A percentile compares a stretch with the other conserved stretches of the same genome.
These are phyloP conservation scores for Gossypium lobatum DNA, from an alignment of 441 rosid species.

Conservation along the genomic window DNA sequence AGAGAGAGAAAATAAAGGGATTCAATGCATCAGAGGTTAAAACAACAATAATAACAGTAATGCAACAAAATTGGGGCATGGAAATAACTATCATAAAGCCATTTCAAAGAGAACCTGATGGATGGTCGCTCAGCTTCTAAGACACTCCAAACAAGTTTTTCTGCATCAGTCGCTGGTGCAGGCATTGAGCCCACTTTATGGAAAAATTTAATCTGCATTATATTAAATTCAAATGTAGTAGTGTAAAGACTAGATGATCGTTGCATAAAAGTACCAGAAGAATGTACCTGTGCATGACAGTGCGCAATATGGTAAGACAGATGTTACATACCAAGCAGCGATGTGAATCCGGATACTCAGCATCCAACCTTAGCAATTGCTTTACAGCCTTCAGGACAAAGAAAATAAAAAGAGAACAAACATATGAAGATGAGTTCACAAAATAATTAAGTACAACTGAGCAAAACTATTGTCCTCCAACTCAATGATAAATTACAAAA, in stretches of 20 bases:
- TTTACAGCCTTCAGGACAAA: conserved; percentile 64
- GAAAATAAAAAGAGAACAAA: background rate
- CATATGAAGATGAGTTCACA: background rate
- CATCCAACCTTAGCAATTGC: conserved; percentile 78
- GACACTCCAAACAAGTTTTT: conserved; percentile 86
- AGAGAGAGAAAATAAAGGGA: conserved; percentile 6
- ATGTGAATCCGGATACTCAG: conserved; percentile 90
- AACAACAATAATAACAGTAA: background rate
- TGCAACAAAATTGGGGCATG: background rate
- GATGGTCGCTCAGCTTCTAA: conserved; percentile 86
- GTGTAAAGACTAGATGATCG: background rate
- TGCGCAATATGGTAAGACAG: conserved; percentile 1
- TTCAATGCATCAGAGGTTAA: background rate
- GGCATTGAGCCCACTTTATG: conserved; percentile 56
- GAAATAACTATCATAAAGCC: background rate
- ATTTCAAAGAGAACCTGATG: conserved; percentile 50
- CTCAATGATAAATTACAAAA: background rate
- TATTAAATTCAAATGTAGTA: conserved; percentile 18
- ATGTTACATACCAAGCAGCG: conserved; percentile 72
- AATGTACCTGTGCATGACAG: background rate
- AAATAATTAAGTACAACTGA: background rate
- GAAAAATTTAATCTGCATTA: conserved; percentile 79
- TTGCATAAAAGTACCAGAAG: background rate
- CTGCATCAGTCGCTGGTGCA: conserved; percentile 63
- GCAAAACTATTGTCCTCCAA: conserved; percentile 10